phyloP scores from a whole-genome alignment of 2,329 filamentous ascomycete species.

The Colletotrichum sp. region DNA sequence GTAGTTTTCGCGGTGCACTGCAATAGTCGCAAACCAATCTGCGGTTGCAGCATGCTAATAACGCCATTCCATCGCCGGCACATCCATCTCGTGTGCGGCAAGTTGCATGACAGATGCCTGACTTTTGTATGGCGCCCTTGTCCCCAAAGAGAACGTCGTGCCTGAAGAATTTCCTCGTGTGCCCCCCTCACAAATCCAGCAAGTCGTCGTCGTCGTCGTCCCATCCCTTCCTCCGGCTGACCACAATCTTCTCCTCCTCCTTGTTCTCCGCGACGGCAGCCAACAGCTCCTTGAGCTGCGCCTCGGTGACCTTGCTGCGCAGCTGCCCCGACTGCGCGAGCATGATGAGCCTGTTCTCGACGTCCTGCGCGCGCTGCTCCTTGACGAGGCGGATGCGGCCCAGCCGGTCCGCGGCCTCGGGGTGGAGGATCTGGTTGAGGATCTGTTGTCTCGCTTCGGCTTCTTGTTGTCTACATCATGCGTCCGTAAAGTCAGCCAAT shows the following conservation, averaged over 20 bases:
- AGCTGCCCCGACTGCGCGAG: slow-evolving; percentile 89
- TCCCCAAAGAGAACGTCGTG: neutral
- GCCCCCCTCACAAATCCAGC: slow-evolving; percentile 58
- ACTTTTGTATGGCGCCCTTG: neutral
- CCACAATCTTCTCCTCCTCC: slow-evolving; percentile 84
- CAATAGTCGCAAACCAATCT: slow-evolving; percentile 1
- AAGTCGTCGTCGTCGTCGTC: slow-evolving; percentile 86
- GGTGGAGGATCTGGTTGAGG: slow-evolving; percentile 91
- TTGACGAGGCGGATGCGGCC: slow-evolving; percentile 96
- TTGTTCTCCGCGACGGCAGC: slow-evolving; percentile 82
- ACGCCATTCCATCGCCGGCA: slow-evolving; percentile 16
- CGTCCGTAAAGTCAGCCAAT: neutral
- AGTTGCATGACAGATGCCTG: neutral
- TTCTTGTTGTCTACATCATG: slow-evolving; percentile 43
- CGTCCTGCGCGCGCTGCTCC: slow-evolving; percentile 84
- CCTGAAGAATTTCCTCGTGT: rapidly evolving
- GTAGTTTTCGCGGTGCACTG: neutral
- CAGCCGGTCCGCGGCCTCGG: slow-evolving; percentile 90
- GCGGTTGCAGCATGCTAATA: slow-evolving; percentile 12
- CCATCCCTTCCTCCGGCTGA: slow-evolving; percentile 80
- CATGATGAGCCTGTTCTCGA: slow-evolving; percentile 93
- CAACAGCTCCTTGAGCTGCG: slow-evolving; percentile 90
- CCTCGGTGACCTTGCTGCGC: slow-evolving; percentile 85
- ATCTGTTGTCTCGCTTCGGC: slow-evolving; percentile 78
- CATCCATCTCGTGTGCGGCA: neutral